Evolutionary conservation across 306 rosid genomes (phyloP).

Genomic region (Malus fusca): DNA sequence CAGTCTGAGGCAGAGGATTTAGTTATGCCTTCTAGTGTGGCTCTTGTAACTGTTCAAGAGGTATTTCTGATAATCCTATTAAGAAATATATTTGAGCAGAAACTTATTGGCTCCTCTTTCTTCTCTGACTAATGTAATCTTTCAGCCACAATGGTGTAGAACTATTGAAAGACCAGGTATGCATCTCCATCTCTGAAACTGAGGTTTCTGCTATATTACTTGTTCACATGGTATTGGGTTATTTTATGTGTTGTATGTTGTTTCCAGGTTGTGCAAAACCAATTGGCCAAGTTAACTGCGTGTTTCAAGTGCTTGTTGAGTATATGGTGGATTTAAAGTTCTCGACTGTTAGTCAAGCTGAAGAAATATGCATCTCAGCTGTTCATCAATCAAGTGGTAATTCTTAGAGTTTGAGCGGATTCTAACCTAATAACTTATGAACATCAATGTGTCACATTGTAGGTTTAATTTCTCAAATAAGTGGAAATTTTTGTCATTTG

Average conservation of each 20-base stretch:
- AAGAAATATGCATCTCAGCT: constrained; percentile 49
- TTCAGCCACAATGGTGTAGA: constrained; percentile 39
- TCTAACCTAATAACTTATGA: neutral
- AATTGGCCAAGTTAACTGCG: constrained; percentile 27
- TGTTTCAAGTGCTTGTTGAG: constrained; percentile 64
- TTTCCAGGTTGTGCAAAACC: constrained; percentile 39
- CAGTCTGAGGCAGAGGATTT: constrained; percentile 22
- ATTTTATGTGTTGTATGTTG: constrained; percentile 15
- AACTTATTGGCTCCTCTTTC: constrained; percentile 17
- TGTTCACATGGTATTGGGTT: constrained; percentile 11
- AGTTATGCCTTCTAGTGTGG: constrained; percentile 23
- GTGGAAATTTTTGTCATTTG: neutral
- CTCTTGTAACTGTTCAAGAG: constrained; percentile 12
- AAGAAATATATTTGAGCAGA: neutral
- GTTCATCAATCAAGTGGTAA: constrained; percentile 83
- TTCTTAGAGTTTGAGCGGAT: neutral
- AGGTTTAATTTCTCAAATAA: neutral
- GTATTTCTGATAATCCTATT: constrained; percentile 15
- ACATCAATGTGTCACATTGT: neutral
- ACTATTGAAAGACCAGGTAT: constrained; percentile 51
- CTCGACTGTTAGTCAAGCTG: constrained; percentile 42
- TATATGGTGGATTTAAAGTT: constrained; percentile 69
- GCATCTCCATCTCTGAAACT: constrained; percentile 18
- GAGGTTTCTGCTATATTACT: constrained; percentile 3
- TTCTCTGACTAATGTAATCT: constrained; percentile 19